Evolutionary conservation across 176 grass and related monocot species (phyloP).

Genomic region (bread wheat (Triticum aestivum)): DNA sequence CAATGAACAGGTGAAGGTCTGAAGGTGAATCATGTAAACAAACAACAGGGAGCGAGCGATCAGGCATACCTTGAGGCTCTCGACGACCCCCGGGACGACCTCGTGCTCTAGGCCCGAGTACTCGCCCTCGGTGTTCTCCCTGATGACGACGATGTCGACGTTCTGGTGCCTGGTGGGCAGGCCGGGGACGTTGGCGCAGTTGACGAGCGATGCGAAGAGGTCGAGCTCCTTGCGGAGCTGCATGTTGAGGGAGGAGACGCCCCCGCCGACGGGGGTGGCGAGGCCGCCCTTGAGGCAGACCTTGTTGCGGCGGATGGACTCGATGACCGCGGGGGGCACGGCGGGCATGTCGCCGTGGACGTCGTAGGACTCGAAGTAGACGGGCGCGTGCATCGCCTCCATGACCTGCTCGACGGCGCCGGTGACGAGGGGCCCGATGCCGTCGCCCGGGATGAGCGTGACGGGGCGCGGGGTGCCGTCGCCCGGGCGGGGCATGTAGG

Average conservation of each 20-base stretch:
- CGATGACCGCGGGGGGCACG: slow-evolving; percentile 76
- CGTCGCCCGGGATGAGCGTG: slow-evolving; percentile 90
- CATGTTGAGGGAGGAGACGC: slow-evolving; percentile 85
- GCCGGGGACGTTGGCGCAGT: slow-evolving; percentile 80
- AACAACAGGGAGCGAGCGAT: slow-evolving; percentile 4
- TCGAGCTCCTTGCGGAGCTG: slow-evolving; percentile 93
- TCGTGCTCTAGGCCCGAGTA: slow-evolving; percentile 98
- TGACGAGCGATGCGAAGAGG: slow-evolving; percentile 81
- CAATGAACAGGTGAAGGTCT: background rate
- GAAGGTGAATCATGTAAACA: background rate
- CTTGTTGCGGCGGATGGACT: slow-evolving; percentile 87
- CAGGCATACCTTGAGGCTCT: slow-evolving; percentile 77
- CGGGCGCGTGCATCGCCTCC: slow-evolving; percentile 92
- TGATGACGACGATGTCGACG: slow-evolving; percentile 94
- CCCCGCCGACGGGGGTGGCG: slow-evolving; percentile 75
- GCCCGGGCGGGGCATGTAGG: slow-evolving; percentile 96
- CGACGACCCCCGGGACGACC: slow-evolving; percentile 87
- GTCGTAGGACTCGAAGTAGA: slow-evolving; percentile 94
- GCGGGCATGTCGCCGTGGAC: slow-evolving; percentile 86
- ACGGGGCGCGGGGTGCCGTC: slow-evolving; percentile 73
- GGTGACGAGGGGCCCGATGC: slow-evolving; percentile 86
- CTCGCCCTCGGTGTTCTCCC: slow-evolving; percentile 96
- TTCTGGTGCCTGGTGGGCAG: slow-evolving; percentile 77
- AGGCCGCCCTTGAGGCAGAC: slow-evolving; percentile 88
- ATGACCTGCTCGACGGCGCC: slow-evolving; percentile 76